Evolutionary conservation across 306 rosid genomes (phyloP).

Genomic region (Trifolium dubium): DNA sequence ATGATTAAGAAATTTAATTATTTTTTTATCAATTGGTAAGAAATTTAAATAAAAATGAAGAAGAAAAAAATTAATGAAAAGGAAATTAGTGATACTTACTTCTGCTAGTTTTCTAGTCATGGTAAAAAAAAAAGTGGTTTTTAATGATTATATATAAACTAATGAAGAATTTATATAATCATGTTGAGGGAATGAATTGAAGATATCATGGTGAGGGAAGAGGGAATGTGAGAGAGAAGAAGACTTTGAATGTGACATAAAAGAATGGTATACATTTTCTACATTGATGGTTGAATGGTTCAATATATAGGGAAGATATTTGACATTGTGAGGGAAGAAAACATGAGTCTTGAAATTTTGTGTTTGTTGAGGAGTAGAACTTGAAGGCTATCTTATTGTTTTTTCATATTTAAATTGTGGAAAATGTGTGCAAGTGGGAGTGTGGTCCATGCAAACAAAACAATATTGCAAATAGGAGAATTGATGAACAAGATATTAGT

Average conservation of each 20-base stretch:
- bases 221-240: neutral
- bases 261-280: conserved; percentile 16
- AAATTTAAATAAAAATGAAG: conserved; percentile 1
- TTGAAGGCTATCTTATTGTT: conserved; percentile 33
- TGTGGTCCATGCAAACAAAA: conserved; percentile 45
- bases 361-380: conserved; percentile 35
- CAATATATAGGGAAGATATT: conserved; percentile 17
- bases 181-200: conserved; percentile 21
- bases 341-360: conserved; percentile 53
- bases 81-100: conserved; percentile 49
- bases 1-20: neutral
- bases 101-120: conserved; percentile 51
- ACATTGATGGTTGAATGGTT: conserved; percentile 24
- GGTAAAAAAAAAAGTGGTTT: conserved; percentile 2
- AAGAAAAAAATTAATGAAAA: conserved; percentile 20
- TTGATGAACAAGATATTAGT: neutral
- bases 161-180: neutral
- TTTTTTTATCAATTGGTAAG: neutral
- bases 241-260: conserved; percentile 36
- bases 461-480: conserved; percentile 29
- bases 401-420: conserved; percentile 35
- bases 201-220: conserved; percentile 40
- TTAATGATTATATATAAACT: neutral
- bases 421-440: conserved; percentile 52
- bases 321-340: conserved; percentile 33